Conservation (phyloP, 257 asterid species). For the Nicotiana knightiana region DNA sequence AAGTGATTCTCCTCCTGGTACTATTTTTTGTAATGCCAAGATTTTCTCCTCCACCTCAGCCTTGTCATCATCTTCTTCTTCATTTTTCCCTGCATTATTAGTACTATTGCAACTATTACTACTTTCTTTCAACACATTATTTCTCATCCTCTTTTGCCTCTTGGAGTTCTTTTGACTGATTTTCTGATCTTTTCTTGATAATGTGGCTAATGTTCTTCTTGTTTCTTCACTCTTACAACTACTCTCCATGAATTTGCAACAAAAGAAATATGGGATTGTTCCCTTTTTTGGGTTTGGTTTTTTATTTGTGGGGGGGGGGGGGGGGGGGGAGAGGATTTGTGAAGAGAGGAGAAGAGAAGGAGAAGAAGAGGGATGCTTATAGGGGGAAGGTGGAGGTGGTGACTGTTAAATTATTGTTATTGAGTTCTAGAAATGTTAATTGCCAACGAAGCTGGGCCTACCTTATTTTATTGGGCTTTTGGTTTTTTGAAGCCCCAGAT, state of each 20-base stretch:
- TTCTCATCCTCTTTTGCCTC: background rate
- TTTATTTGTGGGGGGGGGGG: background rate
- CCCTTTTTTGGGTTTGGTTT: background rate
- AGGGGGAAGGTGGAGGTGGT: slow-evolving; percentile 5
- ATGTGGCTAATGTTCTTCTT: slow-evolving; percentile 10
- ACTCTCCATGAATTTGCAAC: slow-evolving; percentile 23
- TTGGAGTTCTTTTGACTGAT: background rate
- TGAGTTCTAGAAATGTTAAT: slow-evolving; percentile 38
- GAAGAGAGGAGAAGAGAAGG: background rate
- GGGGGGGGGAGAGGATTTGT: background rate
- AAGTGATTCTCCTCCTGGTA: slow-evolving; percentile 65
- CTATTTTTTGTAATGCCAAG: slow-evolving; percentile 41
- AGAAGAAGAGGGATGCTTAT: background rate
- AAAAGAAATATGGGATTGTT: background rate
- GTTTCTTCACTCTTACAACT: slow-evolving; percentile 4
- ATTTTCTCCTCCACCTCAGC: slow-evolving; percentile 47
- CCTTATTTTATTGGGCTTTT: slow-evolving; percentile 24
- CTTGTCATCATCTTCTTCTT: slow-evolving; percentile 24
- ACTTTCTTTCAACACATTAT: slow-evolving; percentile 7
- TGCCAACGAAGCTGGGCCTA: slow-evolving; percentile 51
- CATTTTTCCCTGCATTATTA: background rate
- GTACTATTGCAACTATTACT: slow-evolving; percentile 5
- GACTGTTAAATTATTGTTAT: slow-evolving; percentile 31
- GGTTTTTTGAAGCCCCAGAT: slow-evolving; percentile 22
- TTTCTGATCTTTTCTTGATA: slow-evolving; percentile 14